These are phyloP conservation scores for Populus alba DNA, from an alignment of 345 rosid species.

Conservation along the genomic window DNA sequence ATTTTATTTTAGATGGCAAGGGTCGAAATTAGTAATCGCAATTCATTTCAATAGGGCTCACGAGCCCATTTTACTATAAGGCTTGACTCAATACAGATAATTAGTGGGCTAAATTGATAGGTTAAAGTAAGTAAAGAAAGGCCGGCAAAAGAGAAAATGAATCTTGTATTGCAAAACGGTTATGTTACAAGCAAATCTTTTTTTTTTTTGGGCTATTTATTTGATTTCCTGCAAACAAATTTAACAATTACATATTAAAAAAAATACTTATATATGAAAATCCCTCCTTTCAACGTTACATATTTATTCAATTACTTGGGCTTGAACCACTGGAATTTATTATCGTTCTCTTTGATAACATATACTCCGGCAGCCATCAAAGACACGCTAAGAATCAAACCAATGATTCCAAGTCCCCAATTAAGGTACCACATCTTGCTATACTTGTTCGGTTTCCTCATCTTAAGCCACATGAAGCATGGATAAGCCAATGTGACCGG, in stretches of 20 bases:
- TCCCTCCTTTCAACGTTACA: not conserved
- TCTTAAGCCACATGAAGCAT: conserved; percentile 39
- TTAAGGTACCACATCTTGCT: conserved; percentile 32
- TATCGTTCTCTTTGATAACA: conserved; percentile 26
- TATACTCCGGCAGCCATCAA: conserved; percentile 23
- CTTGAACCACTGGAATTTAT: conserved; percentile 26
- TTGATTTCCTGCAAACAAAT: not conserved
- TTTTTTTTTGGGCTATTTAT: not conserved
- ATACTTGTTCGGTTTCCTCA: conserved; percentile 27
- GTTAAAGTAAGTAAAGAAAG: not conserved
- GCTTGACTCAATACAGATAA: not conserved
- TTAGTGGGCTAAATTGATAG: not conserved
- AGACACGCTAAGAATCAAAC: conserved; percentile 19
- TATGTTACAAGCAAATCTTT: not conserved
- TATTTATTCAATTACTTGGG: conserved; percentile 12
- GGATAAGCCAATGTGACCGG: conserved; percentile 36
- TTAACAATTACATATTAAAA: not conserved
- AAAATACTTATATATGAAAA: not conserved
- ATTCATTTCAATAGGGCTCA: not conserved
- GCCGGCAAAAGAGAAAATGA: not conserved
- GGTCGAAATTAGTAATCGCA: not conserved
- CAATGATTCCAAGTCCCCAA: conserved; percentile 30
- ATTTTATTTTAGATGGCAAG: no score
- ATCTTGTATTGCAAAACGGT: not conserved
- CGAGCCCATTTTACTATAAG: not conserved